Percentiles rank a stretch among this genome's conserved stretches.
Evolutionary conservation across 2,329 filamentous ascomycete genomes (phyloP).

Genomic region (Xylaria sp.): DNA sequence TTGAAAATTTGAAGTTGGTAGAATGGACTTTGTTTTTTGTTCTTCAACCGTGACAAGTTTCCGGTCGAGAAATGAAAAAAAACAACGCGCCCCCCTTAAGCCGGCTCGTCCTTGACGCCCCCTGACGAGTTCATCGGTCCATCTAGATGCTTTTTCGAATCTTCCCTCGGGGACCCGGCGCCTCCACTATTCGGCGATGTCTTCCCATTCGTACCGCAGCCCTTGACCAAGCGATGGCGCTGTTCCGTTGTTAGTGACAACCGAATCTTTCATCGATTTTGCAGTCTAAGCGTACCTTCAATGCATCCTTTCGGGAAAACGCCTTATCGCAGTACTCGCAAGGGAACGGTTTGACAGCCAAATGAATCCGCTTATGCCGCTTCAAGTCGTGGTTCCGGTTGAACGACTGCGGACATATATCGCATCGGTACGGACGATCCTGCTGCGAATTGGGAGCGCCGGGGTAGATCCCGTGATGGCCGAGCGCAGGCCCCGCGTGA

Average conservation of each 20-base stretch:
- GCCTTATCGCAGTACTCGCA: constrained; percentile 91
- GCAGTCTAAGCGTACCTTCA: constrained; percentile 66
- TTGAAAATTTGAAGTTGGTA: background rate
- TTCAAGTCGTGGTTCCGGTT: constrained; percentile 96
- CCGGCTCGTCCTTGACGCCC: constrained; percentile 20
- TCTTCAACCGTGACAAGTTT: too few species aligned
- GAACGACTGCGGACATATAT: constrained; percentile 87
- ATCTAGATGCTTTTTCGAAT: constrained; percentile 22
- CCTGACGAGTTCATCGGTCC: constrained; percentile 10
- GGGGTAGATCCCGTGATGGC: constrained; percentile 53
- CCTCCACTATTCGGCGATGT: constrained; percentile 22
- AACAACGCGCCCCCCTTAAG: background rate
- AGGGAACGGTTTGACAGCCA: constrained; percentile 92
- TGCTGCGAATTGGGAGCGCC: constrained; percentile 48
- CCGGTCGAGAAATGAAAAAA: too few species aligned
- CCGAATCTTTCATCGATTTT: background rate
- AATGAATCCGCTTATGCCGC: constrained; percentile 88
- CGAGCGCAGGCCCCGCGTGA: constrained; percentile 43
- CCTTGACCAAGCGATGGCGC: constrained; percentile 60
- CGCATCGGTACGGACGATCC: constrained; percentile 91
- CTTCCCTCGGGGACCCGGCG: constrained; percentile 22
- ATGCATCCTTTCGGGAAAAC: constrained; percentile 91
- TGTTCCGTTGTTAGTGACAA: constrained; percentile 32
- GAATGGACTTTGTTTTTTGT: background rate
- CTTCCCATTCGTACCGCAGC: constrained; percentile 45